These are phyloP conservation scores for Xanthoconium separans DNA, from an alignment of 1,284 basidiomycete genomes.

Conservation along the genomic window DNA sequence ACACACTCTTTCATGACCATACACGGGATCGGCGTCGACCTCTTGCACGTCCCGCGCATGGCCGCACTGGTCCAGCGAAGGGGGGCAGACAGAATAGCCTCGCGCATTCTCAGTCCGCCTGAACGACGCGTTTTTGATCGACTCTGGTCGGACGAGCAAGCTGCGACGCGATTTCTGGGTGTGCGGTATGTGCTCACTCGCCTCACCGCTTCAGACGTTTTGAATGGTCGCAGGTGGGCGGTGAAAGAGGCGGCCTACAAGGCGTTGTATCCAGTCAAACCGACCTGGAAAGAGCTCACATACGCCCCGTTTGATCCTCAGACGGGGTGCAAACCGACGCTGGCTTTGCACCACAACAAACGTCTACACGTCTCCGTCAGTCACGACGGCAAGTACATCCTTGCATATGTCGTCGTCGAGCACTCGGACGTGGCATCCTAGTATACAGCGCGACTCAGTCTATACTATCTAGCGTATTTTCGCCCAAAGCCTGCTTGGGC, in stretches of 20 bases:
- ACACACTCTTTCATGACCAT: slow-evolving; percentile 46
- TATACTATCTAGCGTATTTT: slow-evolving; percentile 18
- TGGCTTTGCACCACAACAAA: slow-evolving; percentile 43
- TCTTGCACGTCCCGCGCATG: slow-evolving; percentile 72
- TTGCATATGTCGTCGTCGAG: slow-evolving; percentile 74
- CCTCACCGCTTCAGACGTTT: neutral
- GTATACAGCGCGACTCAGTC: slow-evolving; percentile 14
- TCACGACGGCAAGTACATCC: slow-evolving; percentile 84
- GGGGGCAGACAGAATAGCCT: slow-evolving; percentile 48
- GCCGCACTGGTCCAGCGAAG: slow-evolving; percentile 53
- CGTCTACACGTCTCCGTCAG: slow-evolving; percentile 68
- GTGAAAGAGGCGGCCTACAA: slow-evolving; percentile 93
- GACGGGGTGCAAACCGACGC: slow-evolving; percentile 46
- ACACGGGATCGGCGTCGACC: slow-evolving; percentile 77
- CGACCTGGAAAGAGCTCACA: slow-evolving; percentile 80
- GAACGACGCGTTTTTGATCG: slow-evolving; percentile 49
- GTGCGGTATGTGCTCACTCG: slow-evolving; percentile 50
- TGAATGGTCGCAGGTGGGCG: slow-evolving; percentile 60
- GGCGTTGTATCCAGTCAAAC: slow-evolving; percentile 67
- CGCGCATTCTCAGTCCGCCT: slow-evolving; percentile 60
- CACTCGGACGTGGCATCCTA: neutral
- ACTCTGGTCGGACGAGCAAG: slow-evolving; percentile 27
- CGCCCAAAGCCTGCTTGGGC: slow-evolving; percentile 40
- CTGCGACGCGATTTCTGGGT: slow-evolving; percentile 49
- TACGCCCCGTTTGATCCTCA: slow-evolving; percentile 40